A percentile compares a stretch with the other conserved stretches of the same genome.
phyloP scores from a whole-genome alignment of 169 alveolate species.

The Plasmodium relictum region DNA sequence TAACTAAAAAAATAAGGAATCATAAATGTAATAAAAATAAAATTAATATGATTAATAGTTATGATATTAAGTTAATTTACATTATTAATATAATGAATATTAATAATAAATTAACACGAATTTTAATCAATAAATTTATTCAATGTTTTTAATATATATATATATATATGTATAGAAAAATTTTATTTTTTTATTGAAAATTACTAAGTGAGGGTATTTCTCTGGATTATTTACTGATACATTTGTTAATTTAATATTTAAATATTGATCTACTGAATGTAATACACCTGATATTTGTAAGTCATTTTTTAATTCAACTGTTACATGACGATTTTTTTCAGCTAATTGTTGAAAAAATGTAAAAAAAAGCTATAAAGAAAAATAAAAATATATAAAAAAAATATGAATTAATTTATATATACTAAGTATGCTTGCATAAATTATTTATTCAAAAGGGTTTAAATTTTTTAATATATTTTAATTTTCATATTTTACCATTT shows the following conservation, averaged over 20 bases:
- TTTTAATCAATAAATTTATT: too few relatives aligned
- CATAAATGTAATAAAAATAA: background rate
- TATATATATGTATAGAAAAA: background rate
- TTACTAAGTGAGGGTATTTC: slow-evolving; percentile 92
- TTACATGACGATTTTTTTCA: slow-evolving; percentile 91
- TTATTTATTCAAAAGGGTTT: too few relatives aligned
- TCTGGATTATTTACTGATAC: slow-evolving; percentile 93
- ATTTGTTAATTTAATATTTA: slow-evolving; percentile 93
- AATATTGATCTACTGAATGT: slow-evolving; percentile 93
- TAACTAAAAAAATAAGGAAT: slow-evolving; percentile 66
- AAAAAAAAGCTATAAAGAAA: slow-evolving; percentile 88
- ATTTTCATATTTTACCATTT: too few relatives aligned
- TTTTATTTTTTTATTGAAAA: background rate
- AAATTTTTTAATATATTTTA: too few relatives aligned
- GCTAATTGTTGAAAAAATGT: slow-evolving; percentile 93
- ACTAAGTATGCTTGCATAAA: too few relatives aligned
- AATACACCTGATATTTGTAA: slow-evolving; percentile 94
- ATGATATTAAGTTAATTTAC: background rate
- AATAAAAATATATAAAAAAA: background rate
- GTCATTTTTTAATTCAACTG: slow-evolving; percentile 95
- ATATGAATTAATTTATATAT: too few relatives aligned
- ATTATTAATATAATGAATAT: too few relatives aligned
- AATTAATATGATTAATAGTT: too few relatives aligned
- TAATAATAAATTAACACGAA: too few relatives aligned
- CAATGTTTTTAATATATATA: too few relatives aligned